Evolutionary conservation across 73 alveolate species (phyloP), one percentile per base, ranked within the genome.

Genomic region (Paramecium pentaurelia): DNA sequence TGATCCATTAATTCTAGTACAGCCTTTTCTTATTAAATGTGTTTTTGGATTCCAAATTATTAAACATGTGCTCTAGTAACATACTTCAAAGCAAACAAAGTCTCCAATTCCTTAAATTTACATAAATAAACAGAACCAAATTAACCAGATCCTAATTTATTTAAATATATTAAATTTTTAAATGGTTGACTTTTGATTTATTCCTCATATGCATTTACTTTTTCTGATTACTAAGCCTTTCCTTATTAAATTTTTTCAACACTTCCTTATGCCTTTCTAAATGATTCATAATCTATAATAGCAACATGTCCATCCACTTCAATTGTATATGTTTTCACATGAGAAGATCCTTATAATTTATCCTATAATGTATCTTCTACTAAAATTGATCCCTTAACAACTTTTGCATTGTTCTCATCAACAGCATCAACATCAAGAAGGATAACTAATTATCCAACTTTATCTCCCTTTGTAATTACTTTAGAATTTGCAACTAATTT

Each of bases 81-180:
- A 87, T 92, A 93, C 83, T 96, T 96, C 16, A 96, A 80, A 1
- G 98, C 99, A 95, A 95, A 95, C 28, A 86, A 70, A 45, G 88
- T 84, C 40, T 93, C 73, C 49, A 77, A 87, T 38, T 88, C 92
- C 71, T 91, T 93, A 84, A 77, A 90, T 77, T 92, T 93, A 32
- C 95, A 97, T 80, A 96, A 88, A 92, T 92, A 96, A 18, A 96
- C 98, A 18, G 92, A 90, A 18, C 98, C 98, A 90, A 94, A 96
- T 71, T 93, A 75, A 12, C 99, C 99, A 12, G 93, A 68, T 14
- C 98, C 99, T 80, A 96, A 95, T 83, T 86, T 88, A 70, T 86
- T 95, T 42, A 88, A 38, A 47, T 90, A 94, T 28, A 92, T 60
- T 37, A 96, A 93, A 75, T 95, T 95, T 38, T 94, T 45, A 25